These are phyloP conservation scores for Myxozyma nipponensis DNA, from an alignment of 805 yeast genomes.

Conservation along the genomic window DNA sequence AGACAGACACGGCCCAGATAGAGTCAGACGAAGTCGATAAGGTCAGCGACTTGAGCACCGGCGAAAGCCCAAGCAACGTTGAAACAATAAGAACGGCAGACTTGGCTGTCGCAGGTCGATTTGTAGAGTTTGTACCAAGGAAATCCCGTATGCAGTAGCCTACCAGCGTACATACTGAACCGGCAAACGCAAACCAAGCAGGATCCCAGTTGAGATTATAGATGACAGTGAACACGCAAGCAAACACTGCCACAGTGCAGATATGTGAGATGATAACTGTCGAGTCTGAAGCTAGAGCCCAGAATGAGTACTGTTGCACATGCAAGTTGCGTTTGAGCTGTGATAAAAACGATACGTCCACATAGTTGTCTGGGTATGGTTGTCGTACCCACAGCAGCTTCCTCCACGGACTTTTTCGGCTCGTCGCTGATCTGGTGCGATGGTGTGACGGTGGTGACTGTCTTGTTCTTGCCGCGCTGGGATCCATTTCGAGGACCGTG, in stretches of 20 bases:
- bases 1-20: slow-evolving; percentile 85
- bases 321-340: slow-evolving; percentile 74
- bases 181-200: slow-evolving; percentile 32
- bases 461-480: no score
- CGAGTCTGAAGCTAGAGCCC: slow-evolving; percentile 67
- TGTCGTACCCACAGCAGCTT: slow-evolving; percentile 81
- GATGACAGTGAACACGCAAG: slow-evolving; percentile 62
- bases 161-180: slow-evolving; percentile 33
- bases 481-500: no score
- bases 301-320: slow-evolving; percentile 61
- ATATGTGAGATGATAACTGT: slow-evolving; percentile 63
- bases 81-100: slow-evolving; percentile 67
- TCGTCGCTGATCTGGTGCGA: not conserved
- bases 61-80: slow-evolving; percentile 73
- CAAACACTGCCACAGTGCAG: slow-evolving; percentile 58
- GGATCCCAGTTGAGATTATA: slow-evolving; percentile 36
- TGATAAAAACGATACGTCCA: slow-evolving; percentile 74
- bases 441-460: no score
- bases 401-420: slow-evolving; percentile 56
- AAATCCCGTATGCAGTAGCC: slow-evolving; percentile 33
- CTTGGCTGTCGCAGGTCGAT: slow-evolving; percentile 38
- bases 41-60: slow-evolving; percentile 83
- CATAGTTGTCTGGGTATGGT: slow-evolving; percentile 87
- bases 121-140: slow-evolving; percentile 8
- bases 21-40: slow-evolving; percentile 89